phyloP scores from a whole-genome alignment of 1,139 yeast species.

The Suhomyces bolitotheri region DNA sequence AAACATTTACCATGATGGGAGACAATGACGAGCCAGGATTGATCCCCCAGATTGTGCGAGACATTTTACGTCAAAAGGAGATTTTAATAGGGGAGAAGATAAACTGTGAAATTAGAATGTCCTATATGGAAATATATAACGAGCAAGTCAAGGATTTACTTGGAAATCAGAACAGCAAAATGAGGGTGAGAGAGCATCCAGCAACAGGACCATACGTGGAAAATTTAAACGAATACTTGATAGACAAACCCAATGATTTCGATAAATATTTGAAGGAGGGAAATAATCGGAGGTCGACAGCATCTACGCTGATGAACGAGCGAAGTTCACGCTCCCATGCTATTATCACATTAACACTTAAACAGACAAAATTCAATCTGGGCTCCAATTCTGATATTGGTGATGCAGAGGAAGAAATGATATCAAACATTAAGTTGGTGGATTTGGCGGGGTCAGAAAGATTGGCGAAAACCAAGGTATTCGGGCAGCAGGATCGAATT shows the following conservation, averaged over 20 bases:
- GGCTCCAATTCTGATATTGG: constrained; percentile 33
- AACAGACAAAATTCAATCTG: constrained; percentile 49
- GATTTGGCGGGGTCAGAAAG: constrained; percentile 86
- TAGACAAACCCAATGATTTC: constrained; percentile 48
- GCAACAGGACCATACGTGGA: constrained; percentile 71
- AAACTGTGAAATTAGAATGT: constrained; percentile 55
- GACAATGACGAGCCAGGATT: constrained; percentile 51
- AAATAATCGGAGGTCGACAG: constrained; percentile 57
- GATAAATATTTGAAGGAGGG: constrained; percentile 46
- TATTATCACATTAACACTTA: constrained; percentile 60
- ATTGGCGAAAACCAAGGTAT: constrained; percentile 60
- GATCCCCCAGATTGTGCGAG: constrained; percentile 58
- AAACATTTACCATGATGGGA: constrained; percentile 78
- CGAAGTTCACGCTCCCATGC: constrained; percentile 80
- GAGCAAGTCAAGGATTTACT: constrained; percentile 67
- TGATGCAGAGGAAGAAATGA: constrained; percentile 53
- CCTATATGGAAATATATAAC: constrained; percentile 73
- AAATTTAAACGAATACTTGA: constrained; percentile 50
- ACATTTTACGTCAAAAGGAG: constrained; percentile 50
- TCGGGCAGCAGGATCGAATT: constrained; percentile 57
- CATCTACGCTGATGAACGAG: constrained; percentile 68
- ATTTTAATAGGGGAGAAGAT: constrained; percentile 39
- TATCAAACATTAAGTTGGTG: constrained; percentile 65
- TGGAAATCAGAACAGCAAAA: constrained; percentile 28
- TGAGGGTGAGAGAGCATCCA: constrained; percentile 61